Conservation (phyloP, 495 filamentous ascomycete species). For the Parmelia sp. region DNA sequence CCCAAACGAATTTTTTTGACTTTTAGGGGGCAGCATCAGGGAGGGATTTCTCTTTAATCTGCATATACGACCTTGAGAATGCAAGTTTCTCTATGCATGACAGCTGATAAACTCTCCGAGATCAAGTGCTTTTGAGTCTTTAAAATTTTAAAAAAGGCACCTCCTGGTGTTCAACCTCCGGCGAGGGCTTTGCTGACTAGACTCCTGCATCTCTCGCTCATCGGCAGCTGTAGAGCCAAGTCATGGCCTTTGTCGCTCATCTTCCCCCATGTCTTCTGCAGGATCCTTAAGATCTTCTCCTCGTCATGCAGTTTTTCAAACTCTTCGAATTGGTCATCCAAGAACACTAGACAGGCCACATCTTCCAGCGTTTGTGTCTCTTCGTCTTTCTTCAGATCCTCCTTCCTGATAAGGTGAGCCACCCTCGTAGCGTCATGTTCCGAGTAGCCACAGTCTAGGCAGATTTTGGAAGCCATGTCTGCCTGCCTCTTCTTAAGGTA, state of each 20-base stretch:
- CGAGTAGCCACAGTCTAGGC: conserved; percentile 43
- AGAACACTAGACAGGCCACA: conserved; percentile 77
- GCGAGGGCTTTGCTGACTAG: conserved; percentile 60
- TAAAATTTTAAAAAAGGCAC: not conserved
- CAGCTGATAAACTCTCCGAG: too few species aligned
- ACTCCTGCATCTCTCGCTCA: conserved; percentile 51
- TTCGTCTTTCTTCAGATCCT: conserved; percentile 52
- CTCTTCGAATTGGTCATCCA: conserved; percentile 75
- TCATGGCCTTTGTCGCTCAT: conserved; percentile 62
- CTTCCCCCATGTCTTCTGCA: conserved; percentile 80
- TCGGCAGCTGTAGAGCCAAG: conserved; percentile 58
- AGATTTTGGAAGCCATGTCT: conserved; percentile 50
- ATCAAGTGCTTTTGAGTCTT: not conserved
- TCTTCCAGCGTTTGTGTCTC: conserved; percentile 74
- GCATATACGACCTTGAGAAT: too few species aligned
- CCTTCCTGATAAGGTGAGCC: conserved; percentile 57
- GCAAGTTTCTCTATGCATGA: too few species aligned
- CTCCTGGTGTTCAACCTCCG: conserved; percentile 23
- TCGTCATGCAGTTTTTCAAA: conserved; percentile 65
- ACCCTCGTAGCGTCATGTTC: conserved; percentile 47
- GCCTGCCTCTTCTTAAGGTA: conserved; percentile 66
- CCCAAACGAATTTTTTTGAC: too few species aligned
- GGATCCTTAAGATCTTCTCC: conserved; percentile 65
- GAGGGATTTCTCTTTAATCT: too few species aligned
- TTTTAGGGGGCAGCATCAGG: too few species aligned